Percentiles rank a stretch among this genome's conserved stretches.
phyloP scores from a whole-genome alignment of 23 red algal species.

The Pyropia haitanensis region DNA sequence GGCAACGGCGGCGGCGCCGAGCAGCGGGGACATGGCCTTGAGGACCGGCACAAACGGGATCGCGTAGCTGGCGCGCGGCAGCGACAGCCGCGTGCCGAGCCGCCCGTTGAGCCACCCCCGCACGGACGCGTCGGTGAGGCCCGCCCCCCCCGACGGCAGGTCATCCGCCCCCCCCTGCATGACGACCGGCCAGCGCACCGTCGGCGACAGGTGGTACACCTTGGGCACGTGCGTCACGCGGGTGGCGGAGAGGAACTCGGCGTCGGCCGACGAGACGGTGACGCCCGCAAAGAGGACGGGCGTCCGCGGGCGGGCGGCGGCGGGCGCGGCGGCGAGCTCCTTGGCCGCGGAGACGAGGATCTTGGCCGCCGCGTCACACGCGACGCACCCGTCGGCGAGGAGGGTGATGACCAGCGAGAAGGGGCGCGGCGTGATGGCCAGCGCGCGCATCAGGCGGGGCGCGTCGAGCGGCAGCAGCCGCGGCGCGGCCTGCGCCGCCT shows the following conservation, averaged over 20 bases:
- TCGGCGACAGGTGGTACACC: constrained; percentile 26
- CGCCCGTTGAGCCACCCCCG: constrained; percentile 33
- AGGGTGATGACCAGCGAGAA: constrained; percentile 37
- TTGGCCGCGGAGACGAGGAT: constrained; percentile 3
- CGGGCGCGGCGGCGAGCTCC: constrained; percentile 9
- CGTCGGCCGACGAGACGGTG: constrained; percentile 13
- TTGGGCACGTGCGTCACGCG: constrained; percentile 42
- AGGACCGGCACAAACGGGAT: constrained; percentile 50
- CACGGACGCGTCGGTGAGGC: constrained; percentile 11
- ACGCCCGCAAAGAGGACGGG: constrained; percentile 38
- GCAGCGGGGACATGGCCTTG: constrained; percentile 12
- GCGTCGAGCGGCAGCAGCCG: too few relatives aligned
- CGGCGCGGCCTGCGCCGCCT: too few relatives aligned
- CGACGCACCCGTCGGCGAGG: constrained; percentile 32
- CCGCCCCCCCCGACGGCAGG: constrained; percentile 12
- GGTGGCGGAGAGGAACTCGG: constrained; percentile 19
- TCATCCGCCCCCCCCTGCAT: constrained; percentile 15
- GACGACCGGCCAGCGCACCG: constrained; percentile 11
- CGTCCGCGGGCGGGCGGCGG: constrained; percentile 8
- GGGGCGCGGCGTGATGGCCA: constrained; percentile 6
- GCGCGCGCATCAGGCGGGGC: too few relatives aligned
- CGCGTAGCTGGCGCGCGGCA: constrained; percentile 36
- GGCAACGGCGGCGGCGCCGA: constrained; percentile 3
- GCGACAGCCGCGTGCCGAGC: constrained; percentile 16
- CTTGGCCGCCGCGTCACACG: constrained; percentile 15